A percentile compares a stretch with the other conserved stretches of the same genome.
Conservation (phyloP, 768 basidiomycete species). For the Steccherinum ochraceum region DNA sequence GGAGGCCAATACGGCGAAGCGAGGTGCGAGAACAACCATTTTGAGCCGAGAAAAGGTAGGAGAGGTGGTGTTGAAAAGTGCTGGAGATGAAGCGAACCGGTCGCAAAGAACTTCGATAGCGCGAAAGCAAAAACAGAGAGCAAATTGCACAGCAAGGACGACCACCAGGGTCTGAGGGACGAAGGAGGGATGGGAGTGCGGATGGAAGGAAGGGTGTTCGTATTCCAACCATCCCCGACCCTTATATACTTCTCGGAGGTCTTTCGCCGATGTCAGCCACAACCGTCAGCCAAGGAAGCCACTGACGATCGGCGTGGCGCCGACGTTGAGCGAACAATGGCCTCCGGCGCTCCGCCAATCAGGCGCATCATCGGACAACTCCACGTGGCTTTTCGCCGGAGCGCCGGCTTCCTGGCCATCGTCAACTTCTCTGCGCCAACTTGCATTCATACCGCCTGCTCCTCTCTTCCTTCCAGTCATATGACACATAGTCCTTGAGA, state of each 20-base stretch:
- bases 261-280: no score
- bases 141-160: constrained; percentile 18
- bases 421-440: no score
- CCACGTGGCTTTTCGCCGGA: no score
- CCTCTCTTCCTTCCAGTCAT: no score
- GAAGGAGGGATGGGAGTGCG: constrained; percentile 29
- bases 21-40: constrained; percentile 47
- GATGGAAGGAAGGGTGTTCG: constrained; percentile 26
- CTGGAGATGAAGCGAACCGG: constrained; percentile 15
- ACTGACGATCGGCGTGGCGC: no score
- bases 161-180: constrained; percentile 54
- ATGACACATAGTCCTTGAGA: no score
- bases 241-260: constrained; percentile 16
- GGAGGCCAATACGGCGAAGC: constrained; percentile 40
- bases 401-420: no score
- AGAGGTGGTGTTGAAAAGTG: constrained; percentile 17
- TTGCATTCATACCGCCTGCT: no score
- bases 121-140: constrained; percentile 18
- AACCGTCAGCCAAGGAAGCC: no score
- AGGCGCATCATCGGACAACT: no score
- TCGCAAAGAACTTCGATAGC: constrained; percentile 18
- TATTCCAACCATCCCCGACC: constrained; percentile 7
- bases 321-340: no score
- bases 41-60: constrained; percentile 10
- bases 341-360: no score